These are phyloP conservation scores for Yamadazyma songkhlaensis DNA, from an alignment of 1,139 yeast species.

Conservation along the genomic window DNA sequence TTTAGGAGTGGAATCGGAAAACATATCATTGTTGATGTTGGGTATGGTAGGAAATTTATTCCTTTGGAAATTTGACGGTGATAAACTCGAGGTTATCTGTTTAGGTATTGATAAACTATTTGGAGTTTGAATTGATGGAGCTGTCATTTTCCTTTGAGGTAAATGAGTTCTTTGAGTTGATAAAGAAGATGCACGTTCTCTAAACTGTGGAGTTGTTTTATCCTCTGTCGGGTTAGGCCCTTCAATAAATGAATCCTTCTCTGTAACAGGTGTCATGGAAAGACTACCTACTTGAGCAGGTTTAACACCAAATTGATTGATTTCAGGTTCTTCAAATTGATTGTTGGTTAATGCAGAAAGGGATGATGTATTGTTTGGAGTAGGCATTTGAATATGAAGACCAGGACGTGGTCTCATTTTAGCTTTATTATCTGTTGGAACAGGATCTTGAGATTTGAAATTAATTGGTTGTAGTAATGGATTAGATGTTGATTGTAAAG, in stretches of 20 bases:
- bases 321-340: constrained; percentile 24
- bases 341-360: constrained; percentile 35
- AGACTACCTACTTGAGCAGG: constrained; percentile 49
- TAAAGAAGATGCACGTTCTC: constrained; percentile 21
- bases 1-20: constrained; percentile 37
- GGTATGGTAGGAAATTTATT: constrained; percentile 39
- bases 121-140: constrained; percentile 11
- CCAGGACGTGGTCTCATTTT: constrained; percentile 30
- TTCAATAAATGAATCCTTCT: constrained; percentile 35
- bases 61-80: constrained; percentile 6
- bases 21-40: constrained; percentile 34
- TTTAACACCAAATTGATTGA: constrained; percentile 66
- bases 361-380: constrained; percentile 36
- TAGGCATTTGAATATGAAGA: constrained; percentile 49
- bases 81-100: constrained; percentile 7
- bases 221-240: constrained; percentile 9
- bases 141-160: constrained; percentile 13
- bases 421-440: neutral
- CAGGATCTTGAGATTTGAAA: constrained; percentile 26
- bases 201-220: constrained; percentile 11
- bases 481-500: constrained; percentile 41
- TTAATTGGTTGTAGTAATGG: constrained; percentile 64
- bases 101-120: constrained; percentile 15
- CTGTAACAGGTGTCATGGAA: constrained; percentile 79
- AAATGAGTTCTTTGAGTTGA: constrained; percentile 7